phyloP scores from a whole-genome alignment of 148 eudicot species.

The Cornus florida region DNA sequence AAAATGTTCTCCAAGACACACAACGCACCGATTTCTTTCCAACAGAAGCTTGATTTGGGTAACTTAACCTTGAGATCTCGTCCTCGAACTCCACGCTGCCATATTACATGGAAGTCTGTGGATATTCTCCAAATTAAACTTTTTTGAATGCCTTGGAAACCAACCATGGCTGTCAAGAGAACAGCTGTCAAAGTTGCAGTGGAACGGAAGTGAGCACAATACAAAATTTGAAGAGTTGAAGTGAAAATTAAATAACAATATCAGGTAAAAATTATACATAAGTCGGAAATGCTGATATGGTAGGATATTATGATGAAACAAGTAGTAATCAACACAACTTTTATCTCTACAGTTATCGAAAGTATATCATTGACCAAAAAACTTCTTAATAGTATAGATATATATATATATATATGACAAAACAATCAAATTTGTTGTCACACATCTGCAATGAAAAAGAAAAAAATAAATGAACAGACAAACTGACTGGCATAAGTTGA shows the following conservation, averaged over 20 bases:
- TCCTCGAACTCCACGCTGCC: constrained; percentile 27
- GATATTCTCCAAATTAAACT: constrained; percentile 21
- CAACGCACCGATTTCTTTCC: constrained; percentile 17
- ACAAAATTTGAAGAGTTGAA: neutral
- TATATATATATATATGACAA: neutral
- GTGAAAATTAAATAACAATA: constrained; percentile 4
- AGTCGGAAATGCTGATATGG: neutral
- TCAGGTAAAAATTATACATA: neutral
- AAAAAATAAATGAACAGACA: neutral
- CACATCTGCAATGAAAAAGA: neutral
- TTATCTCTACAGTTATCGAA: neutral
- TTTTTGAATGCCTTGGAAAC: constrained; percentile 34
- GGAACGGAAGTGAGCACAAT: neutral
- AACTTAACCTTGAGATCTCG: constrained; percentile 22
- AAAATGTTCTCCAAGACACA: constrained; percentile 32
- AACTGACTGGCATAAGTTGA: neutral
- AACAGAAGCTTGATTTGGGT: constrained; percentile 20
- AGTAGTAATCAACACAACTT: neutral
- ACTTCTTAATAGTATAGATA: neutral
- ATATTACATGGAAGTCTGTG: constrained; percentile 24
- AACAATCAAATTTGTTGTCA: neutral
- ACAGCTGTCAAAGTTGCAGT: constrained; percentile 34
- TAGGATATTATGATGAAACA: constrained; percentile 6
- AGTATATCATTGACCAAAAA: neutral
- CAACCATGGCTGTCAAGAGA: constrained; percentile 39